phyloP scores from a whole-genome alignment of 371 early-diverging fungal species.

The Lichtheimia corymbifera region DNA sequence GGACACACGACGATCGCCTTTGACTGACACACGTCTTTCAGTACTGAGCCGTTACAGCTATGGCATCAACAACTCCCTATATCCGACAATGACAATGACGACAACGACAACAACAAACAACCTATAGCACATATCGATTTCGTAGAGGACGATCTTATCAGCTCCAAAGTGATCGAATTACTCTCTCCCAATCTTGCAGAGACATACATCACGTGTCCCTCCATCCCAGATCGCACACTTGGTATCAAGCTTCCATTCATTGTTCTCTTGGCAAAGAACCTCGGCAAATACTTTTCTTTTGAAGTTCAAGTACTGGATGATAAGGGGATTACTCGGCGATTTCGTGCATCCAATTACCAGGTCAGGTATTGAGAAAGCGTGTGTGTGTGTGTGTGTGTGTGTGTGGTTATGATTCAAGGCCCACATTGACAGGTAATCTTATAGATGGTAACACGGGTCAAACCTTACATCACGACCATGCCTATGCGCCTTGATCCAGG shows the following conservation, averaged over 20 bases:
- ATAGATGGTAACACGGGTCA: slow-evolving; percentile 78
- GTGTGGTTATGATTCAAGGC: too few relatives aligned
- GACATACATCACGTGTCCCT: slow-evolving; percentile 89
- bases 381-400: background rate
- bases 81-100: slow-evolving; percentile 11
- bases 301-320: slow-evolving; percentile 89
- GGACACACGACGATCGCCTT: background rate
- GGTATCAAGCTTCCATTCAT: slow-evolving; percentile 92
- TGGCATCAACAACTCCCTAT: slow-evolving; percentile 72
- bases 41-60: slow-evolving; percentile 84
- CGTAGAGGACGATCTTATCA: slow-evolving; percentile 81
- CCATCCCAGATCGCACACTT: slow-evolving; percentile 70
- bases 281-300: slow-evolving; percentile 88
- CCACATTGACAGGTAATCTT: too few relatives aligned
- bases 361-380: slow-evolving; percentile 32
- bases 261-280: slow-evolving; percentile 84
- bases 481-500: slow-evolving; percentile 93
- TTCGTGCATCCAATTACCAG: slow-evolving; percentile 93
- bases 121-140: slow-evolving; percentile 58
- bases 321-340: slow-evolving; percentile 73
- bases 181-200: slow-evolving; percentile 77
- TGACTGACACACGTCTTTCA: slow-evolving; percentile 20
- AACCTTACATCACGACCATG: slow-evolving; percentile 89
- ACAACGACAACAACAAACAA: slow-evolving; percentile 5
- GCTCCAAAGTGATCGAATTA: slow-evolving; percentile 81